Conservation (phyloP, 768 basidiomycete genomes). For the Boletus vermiculosoides region DNA sequence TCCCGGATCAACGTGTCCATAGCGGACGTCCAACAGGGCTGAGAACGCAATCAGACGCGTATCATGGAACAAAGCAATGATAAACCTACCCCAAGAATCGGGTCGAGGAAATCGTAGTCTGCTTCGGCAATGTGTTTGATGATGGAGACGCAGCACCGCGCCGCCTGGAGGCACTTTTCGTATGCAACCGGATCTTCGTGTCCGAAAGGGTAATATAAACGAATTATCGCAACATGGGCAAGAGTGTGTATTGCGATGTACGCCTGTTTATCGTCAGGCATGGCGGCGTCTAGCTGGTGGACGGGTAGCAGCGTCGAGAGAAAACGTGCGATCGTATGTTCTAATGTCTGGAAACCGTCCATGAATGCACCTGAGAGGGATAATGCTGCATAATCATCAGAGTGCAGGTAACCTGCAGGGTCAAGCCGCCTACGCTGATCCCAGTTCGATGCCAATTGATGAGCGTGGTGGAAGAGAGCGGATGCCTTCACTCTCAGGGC, state of each 20-base stretch:
- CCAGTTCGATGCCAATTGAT: slow-evolving; percentile 59
- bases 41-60: slow-evolving; percentile 8
- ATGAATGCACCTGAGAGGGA: slow-evolving; percentile 47
- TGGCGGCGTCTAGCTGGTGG: slow-evolving; percentile 58
- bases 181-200: slow-evolving; percentile 58
- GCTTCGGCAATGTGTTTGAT: slow-evolving; percentile 61
- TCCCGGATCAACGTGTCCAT: slow-evolving; percentile 68
- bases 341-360: slow-evolving; percentile 60
- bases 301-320: slow-evolving; percentile 60
- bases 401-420: slow-evolving; percentile 10
- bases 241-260: slow-evolving; percentile 64
- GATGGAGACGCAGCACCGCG: slow-evolving; percentile 56
- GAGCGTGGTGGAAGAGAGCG: slow-evolving; percentile 69
- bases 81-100: slow-evolving; percentile 67
- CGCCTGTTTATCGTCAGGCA: slow-evolving; percentile 56
- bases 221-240: slow-evolving; percentile 62
- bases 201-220: slow-evolving; percentile 61
- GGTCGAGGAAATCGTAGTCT: slow-evolving; percentile 74
- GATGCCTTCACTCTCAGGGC: slow-evolving; percentile 75
- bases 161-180: slow-evolving; percentile 66
- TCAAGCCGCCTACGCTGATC: slow-evolving; percentile 48
- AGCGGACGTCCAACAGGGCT: slow-evolving; percentile 73
- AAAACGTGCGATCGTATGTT: slow-evolving; percentile 64
- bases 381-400: slow-evolving; percentile 36
- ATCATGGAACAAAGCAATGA: background rate